Evolutionary conservation across 345 rosid genomes (phyloP), one percentile per base, ranked within the genome.

Genomic region (Salix caprea): DNA sequence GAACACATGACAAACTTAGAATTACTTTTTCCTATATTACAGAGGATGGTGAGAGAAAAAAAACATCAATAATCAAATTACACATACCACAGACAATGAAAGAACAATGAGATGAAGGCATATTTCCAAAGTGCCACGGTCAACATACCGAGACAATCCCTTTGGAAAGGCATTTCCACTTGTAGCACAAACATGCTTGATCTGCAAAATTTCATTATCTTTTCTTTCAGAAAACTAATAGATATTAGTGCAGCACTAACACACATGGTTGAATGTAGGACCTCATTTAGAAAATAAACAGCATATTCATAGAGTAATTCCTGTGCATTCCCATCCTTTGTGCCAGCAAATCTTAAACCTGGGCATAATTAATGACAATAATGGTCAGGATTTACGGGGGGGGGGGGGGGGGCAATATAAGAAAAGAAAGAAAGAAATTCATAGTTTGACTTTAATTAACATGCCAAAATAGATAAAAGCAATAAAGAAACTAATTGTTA

Each of bases 341-440:
- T 86, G 65, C 98, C 99, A 76, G 97, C 98, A 86, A 90, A 96
- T 78, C 91, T 91, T 82, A 96, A 83, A 42, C 98, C 98, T 96
- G 94, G 54, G 75, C 79, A 82, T 46, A 79, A 78, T 74, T 54
- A 85, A 82, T 21, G 58, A 77, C 71, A 73, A 67, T 23, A 54
- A 71, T 0, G 3, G 5, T 37, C 39, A 62, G 66, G 24, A 62
- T 62, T 62, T 62, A 23, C 3, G 12, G 6, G 12, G 6, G 14
- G 32, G 16, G 24, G 0, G 1, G 2, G 32, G 16, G 24, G 0
- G 1, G 2, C 30, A 62, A 23, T n/a, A 23, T 14, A 23, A 26
- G 14, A 42, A 2, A 42, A 42, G 14, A 12, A 40, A 42, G 46
- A 12, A 42, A 42, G 11, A 40, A 42, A 42, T 11, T 2, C 12